Evolutionary conservation across 2,329 filamentous ascomycete genomes (phyloP).

Genomic region (Aspergillus clavatus): DNA sequence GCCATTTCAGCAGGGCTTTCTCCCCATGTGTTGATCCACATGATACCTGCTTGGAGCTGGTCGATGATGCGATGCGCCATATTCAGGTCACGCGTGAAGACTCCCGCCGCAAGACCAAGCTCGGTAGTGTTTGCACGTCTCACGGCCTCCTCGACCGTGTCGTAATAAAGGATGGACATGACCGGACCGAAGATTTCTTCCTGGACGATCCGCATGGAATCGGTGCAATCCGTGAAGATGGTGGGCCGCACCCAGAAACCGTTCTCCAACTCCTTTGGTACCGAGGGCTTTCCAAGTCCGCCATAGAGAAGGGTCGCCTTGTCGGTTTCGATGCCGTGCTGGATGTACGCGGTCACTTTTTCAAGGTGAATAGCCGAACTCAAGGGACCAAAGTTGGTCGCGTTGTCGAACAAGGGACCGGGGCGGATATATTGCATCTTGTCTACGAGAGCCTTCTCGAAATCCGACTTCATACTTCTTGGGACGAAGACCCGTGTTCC

Average conservation of each 20-base stretch:
- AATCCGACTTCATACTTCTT: conserved; percentile 56
- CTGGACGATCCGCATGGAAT: conserved; percentile 70
- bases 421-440: conserved; percentile 67
- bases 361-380: conserved; percentile 69
- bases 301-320: conserved; percentile 69
- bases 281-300: conserved; percentile 56
- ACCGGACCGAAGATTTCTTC: conserved; percentile 91
- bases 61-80: conserved; percentile 66
- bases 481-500: conserved; percentile 85
- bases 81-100: conserved; percentile 73
- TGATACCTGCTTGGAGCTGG: conserved; percentile 75
- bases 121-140: conserved; percentile 69
- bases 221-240: conserved; percentile 79
- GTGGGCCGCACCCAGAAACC: conserved; percentile 86
- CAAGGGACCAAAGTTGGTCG: conserved; percentile 79
- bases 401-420: conserved; percentile 65
- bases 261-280: conserved; percentile 48
- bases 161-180: conserved; percentile 73
- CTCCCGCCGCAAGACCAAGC: conserved; percentile 75
- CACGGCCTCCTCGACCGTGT: conserved; percentile 64
- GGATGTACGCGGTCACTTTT: conserved; percentile 74
- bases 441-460: conserved; percentile 64
- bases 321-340: conserved; percentile 67
- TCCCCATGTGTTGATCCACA: conserved; percentile 93
- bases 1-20: conserved; percentile 88